Evolutionary conservation across 768 basidiomycete species (phyloP).

Genomic region (Macrolepiota fuliginosa): DNA sequence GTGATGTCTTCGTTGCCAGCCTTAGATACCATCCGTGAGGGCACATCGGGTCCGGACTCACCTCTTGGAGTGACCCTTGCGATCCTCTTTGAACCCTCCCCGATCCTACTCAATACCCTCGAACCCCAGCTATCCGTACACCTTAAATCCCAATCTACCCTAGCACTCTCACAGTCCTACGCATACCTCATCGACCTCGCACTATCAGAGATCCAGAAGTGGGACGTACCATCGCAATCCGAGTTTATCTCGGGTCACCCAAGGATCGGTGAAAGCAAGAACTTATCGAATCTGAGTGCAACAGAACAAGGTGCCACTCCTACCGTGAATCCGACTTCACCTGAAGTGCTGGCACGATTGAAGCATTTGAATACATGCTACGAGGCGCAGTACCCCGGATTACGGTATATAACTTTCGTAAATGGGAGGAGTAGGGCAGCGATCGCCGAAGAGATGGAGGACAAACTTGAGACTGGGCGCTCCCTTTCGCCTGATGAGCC

Average conservation of each 20-base stretch:
- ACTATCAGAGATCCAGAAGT: conserved; percentile 46
- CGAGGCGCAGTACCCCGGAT: conserved; percentile 65
- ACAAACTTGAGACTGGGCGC: conserved; percentile 50
- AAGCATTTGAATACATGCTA: conserved; percentile 76
- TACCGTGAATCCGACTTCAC: conserved; percentile 51
- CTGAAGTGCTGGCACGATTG: conserved; percentile 72
- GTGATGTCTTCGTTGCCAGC: conserved; percentile 31
- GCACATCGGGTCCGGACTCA: conserved; percentile 29
- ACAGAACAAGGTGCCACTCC: conserved; percentile 67
- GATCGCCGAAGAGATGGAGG: conserved; percentile 82
- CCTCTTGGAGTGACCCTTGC: conserved; percentile 33
- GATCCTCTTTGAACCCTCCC: conserved; percentile 63
- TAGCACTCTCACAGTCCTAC: conserved; percentile 37
- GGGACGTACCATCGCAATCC: conserved; percentile 50
- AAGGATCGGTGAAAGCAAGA: conserved; percentile 80
- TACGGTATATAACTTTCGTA: conserved; percentile 92
- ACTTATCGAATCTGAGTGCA: conserved; percentile 71
- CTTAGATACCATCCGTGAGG: conserved; percentile 29
- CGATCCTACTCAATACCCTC: conserved; percentile 48
- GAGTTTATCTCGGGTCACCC: conserved; percentile 83
- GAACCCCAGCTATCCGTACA: conserved; percentile 46
- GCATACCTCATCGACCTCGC: conserved; percentile 53
- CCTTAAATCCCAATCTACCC: conserved; percentile 22
- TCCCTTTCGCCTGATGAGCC: conserved; percentile 46
- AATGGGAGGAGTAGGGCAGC: conserved; percentile 73